These are phyloP conservation scores for Rhexocercosporidium sp. DNA, from an alignment of 2,329 filamentous ascomycete species.

Conservation along the genomic window DNA sequence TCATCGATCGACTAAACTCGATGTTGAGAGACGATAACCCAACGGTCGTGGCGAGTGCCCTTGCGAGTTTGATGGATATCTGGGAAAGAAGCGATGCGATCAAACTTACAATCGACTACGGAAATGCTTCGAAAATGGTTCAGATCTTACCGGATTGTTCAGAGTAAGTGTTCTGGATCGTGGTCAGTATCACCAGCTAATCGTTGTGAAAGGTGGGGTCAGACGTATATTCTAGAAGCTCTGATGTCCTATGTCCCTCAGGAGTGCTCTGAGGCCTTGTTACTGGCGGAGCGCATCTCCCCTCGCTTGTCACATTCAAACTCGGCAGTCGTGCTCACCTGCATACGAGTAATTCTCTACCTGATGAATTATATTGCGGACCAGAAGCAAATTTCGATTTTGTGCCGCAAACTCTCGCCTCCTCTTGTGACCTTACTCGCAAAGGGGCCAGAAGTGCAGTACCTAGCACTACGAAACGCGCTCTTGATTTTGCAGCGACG, in stretches of 20 bases:
- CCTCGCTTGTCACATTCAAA: slow-evolving; percentile 97
- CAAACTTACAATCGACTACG: slow-evolving; percentile 97
- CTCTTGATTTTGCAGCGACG: slow-evolving; percentile 90
- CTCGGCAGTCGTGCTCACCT: slow-evolving; percentile 93
- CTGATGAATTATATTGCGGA: slow-evolving; percentile 98
- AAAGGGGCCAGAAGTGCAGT: slow-evolving; percentile 98
- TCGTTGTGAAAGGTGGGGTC: slow-evolving; percentile 76
- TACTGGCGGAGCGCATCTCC: slow-evolving; percentile 91
- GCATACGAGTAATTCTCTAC: slow-evolving; percentile 94
- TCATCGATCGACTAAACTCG: slow-evolving; percentile 89
- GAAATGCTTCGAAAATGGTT: slow-evolving; percentile 97
- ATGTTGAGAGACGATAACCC: slow-evolving; percentile 96
- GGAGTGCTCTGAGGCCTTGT: slow-evolving; percentile 82
- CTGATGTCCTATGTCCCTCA: slow-evolving; percentile 98
- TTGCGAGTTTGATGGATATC: slow-evolving; percentile 93
- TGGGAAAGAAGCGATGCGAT: slow-evolving; percentile 98
- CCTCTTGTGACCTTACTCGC: slow-evolving; percentile 93
- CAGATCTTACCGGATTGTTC: slow-evolving; percentile 96
- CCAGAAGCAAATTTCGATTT: slow-evolving; percentile 81
- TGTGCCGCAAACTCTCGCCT: slow-evolving; percentile 93
- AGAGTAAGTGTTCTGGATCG: slow-evolving; percentile 65
- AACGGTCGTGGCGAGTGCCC: slow-evolving; percentile 92
- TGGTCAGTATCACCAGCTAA: not conserved
- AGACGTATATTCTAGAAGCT: slow-evolving; percentile 97
- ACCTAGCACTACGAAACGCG: slow-evolving; percentile 91